Evolutionary conservation across 192 early-diverging fungal species (phyloP).

Genomic region (Lobosporangium transversale): DNA sequence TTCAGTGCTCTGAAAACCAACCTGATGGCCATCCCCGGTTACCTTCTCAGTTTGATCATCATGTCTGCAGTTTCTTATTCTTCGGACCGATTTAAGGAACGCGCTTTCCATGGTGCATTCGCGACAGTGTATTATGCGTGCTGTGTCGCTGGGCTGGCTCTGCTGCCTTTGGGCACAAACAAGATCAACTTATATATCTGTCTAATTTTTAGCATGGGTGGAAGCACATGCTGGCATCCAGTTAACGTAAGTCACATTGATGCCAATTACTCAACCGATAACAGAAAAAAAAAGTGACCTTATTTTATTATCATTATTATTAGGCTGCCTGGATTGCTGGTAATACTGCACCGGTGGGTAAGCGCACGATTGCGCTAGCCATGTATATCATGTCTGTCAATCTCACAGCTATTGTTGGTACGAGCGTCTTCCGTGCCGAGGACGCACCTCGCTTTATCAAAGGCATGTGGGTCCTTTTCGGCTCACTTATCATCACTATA

Average conservation of each 20-base stretch:
- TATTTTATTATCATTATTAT: background rate
- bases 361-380: constrained; percentile 53
- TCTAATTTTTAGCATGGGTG: constrained; percentile 49
- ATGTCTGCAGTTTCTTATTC: constrained; percentile 40
- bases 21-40: constrained; percentile 55
- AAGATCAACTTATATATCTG: constrained; percentile 34
- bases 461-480: constrained; percentile 62
- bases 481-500: constrained; percentile 42
- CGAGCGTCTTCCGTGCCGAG: constrained; percentile 45
- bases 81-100: constrained; percentile 38
- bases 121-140: constrained; percentile 38
- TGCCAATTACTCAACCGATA: background rate
- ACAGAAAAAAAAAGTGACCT: background rate
- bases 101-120: constrained; percentile 27
- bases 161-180: constrained; percentile 24
- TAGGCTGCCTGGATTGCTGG: constrained; percentile 55
- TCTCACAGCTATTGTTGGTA: constrained; percentile 35
- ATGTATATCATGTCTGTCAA: constrained; percentile 61
- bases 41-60: constrained; percentile 25
- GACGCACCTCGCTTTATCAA: constrained; percentile 62
- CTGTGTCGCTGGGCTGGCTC: constrained; percentile 30
- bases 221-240: constrained; percentile 41
- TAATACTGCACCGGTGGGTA: constrained; percentile 52
- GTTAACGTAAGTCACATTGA: constrained; percentile 33
- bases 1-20: constrained; percentile 49